Evolutionary conservation across 2,329 filamentous ascomycete species (phyloP), one percentile per base, ranked within the genome.

Genomic region (Chrysoporthe deuterocubensis): DNA sequence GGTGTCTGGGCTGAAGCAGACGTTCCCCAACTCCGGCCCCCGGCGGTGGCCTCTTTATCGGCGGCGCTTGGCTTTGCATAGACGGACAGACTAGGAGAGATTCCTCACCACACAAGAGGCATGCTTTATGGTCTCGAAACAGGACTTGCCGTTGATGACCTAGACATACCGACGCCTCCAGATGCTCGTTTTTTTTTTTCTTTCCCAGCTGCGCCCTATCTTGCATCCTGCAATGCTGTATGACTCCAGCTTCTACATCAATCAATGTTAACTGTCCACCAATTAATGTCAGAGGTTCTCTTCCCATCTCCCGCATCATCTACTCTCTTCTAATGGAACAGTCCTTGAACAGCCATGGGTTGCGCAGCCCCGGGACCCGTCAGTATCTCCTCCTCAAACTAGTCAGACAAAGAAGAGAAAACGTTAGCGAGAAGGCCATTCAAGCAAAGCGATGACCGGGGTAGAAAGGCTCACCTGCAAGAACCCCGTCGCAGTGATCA

Each of bases 401-500:
- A 34, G 14, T 48, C 2, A 48, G 7, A 59, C 52, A 8, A 57
- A 57, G 32, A 37, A 66, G 0, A 14, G 2, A 56, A 64, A 67
- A 64, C 4, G 40, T 60, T 46, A 66, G 44, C 14, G n/a, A 50
- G 40, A 18, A 13, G 14, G 40, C 52, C 16, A 16, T 18, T n/a
- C 26, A 11, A 34, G 26, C 43, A 50, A 43, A 18, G 9, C n/a
- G 9, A 44, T 14, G 13, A 7, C 14, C 4, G 62, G 64, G 46
- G 66, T 50, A 46, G 32, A 14, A 48, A 50, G 52, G 80, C 88
- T 80, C 82, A 97, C 94, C 84, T 97, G 92, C 65, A 97, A 81
- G 78, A 97, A 97, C 56, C 89, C 90, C 11, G 93, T 96, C 48
- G 93, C 89, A 42, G 90, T 86, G 74, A 97, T 92, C 71, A 98